Percentiles rank a stretch among this genome's conserved stretches.
These are phyloP conservation scores for Ajuga reptans DNA, from an alignment of 305 asterid species.

Conservation along the genomic window DNA sequence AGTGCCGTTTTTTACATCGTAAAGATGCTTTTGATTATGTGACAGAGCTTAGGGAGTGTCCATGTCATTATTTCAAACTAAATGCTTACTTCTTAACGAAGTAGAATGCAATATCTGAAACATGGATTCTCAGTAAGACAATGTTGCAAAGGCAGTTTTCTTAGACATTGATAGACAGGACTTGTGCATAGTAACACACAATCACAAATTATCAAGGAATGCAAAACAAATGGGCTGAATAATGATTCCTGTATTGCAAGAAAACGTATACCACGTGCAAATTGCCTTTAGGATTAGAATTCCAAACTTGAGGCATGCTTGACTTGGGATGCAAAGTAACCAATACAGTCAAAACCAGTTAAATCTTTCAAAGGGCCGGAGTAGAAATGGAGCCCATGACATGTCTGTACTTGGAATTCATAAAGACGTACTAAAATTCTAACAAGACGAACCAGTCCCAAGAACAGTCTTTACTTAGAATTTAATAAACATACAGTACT, in stretches of 20 bases:
- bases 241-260: not conserved
- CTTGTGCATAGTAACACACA: no score
- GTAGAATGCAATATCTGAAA: not conserved
- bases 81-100: no score
- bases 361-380: not conserved
- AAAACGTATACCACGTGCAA: not conserved
- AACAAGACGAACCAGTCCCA: constrained; percentile 5
- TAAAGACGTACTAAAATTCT: not conserved
- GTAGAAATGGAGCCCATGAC: not conserved
- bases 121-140: not conserved
- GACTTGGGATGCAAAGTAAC: not conserved
- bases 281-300: not conserved
- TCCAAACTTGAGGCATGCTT: not conserved
- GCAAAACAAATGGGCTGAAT: no score
- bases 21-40: no score
- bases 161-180: no score
- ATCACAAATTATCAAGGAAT: no score
- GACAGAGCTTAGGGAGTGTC: no score
- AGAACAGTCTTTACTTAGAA: not conserved
- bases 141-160: not conserved
- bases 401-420: not conserved
- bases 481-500: not conserved
- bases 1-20: no score
- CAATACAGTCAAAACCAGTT: not conserved
- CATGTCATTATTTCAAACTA: no score